Conservation (phyloP, 108 stramenopile genomes). For the Bacterosira constricta region DNA sequence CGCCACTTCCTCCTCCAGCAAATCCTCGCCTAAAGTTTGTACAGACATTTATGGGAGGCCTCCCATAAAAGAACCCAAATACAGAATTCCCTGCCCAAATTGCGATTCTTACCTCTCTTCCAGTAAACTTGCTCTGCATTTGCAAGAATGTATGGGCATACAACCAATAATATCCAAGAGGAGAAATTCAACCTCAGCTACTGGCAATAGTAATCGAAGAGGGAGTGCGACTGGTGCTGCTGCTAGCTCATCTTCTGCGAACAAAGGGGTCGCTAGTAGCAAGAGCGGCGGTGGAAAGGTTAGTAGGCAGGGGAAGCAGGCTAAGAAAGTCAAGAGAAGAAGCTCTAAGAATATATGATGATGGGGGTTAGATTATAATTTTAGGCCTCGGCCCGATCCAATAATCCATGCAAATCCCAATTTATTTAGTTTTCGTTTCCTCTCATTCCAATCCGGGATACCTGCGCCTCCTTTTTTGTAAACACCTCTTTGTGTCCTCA, state of each 20-base stretch:
- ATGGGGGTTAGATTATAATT: not conserved
- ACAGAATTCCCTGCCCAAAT: constrained; percentile 1
- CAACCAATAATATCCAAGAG: not conserved
- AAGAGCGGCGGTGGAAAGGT: not conserved
- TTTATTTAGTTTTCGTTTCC: no score
- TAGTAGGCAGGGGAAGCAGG: not conserved
- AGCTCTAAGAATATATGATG: constrained; percentile 25
- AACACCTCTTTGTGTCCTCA: no score
- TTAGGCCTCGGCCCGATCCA: no score
- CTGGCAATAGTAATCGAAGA: no score
- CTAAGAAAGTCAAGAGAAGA: constrained; percentile 3
- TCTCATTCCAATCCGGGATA: no score
- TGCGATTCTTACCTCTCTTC: not conserved
- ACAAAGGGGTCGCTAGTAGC: not conserved
- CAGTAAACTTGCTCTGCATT: not conserved
- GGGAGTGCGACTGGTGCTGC: no score
- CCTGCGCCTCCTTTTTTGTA: no score
- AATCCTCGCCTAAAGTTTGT: not conserved
- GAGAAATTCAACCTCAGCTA: not conserved
- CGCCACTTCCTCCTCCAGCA: not conserved
- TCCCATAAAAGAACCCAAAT: not conserved
- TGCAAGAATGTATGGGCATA: constrained; percentile 4
- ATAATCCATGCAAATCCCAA: no score
- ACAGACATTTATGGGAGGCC: constrained; percentile 5
- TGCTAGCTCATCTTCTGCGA: not conserved